phyloP scores from a whole-genome alignment of 345 rosid genomes.

The Eucalyptus dawsonii region DNA sequence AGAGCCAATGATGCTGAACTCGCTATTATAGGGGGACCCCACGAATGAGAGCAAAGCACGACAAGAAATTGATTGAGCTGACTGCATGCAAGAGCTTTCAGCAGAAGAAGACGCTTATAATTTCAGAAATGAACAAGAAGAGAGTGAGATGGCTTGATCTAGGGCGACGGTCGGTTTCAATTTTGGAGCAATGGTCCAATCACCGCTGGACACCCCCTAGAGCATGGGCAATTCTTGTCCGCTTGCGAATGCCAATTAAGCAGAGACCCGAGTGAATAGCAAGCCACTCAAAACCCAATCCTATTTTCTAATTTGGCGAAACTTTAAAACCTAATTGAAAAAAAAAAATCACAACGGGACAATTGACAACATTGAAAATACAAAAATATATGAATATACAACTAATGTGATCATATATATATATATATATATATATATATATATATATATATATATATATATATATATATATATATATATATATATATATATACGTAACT shows the following conservation, averaged over 20 bases:
- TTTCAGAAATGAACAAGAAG: neutral
- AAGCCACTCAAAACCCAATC: neutral
- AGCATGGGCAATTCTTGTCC: neutral
- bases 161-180: neutral
- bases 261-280: neutral
- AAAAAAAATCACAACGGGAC: neutral
- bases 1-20: neutral
- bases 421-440: neutral
- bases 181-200: neutral
- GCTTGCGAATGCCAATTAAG: neutral
- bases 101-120: neutral
- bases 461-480: neutral
- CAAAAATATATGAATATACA: neutral
- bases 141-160: neutral
- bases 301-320: neutral
- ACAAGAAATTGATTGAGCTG: neutral
- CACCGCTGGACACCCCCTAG: neutral
- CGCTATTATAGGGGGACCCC: neutral
- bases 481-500: neutral
- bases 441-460: neutral
- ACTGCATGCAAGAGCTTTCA: neutral
- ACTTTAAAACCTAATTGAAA: neutral
- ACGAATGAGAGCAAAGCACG: neutral
- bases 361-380: neutral
- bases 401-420: neutral